phyloP scores from a whole-genome alignment of 2,329 filamentous ascomycete species.

The Cladosporium sp. region DNA sequence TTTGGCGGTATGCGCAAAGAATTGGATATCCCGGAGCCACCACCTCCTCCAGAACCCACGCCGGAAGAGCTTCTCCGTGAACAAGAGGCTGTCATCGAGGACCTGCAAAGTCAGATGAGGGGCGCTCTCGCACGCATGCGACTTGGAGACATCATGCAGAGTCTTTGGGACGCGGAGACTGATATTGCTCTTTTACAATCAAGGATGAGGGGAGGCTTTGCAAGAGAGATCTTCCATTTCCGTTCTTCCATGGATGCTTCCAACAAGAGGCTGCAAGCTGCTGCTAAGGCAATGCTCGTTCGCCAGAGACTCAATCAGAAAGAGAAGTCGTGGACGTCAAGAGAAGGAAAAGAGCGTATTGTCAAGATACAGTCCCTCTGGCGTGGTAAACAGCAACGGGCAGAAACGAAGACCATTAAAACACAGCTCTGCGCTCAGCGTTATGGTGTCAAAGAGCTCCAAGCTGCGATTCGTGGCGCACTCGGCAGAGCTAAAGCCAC shows the following conservation, averaged over 20 bases:
- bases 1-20: constrained; percentile 97
- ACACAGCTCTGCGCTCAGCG: constrained; percentile 42
- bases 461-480: constrained; percentile 46
- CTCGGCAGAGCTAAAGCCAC: constrained; percentile 52
- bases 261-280: constrained; percentile 74
- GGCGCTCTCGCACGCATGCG: constrained; percentile 74
- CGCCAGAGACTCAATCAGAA: constrained; percentile 60
- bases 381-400: constrained; percentile 57
- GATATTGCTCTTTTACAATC: constrained; percentile 78
- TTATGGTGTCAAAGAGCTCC: constrained; percentile 43
- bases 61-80: constrained; percentile 83
- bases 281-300: constrained; percentile 69
- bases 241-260: constrained; percentile 78
- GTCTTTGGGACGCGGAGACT: constrained; percentile 81
- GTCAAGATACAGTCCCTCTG: constrained; percentile 78
- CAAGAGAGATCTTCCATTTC: constrained; percentile 77
- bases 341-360: constrained; percentile 61
- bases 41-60: constrained; percentile 68
- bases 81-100: constrained; percentile 65
- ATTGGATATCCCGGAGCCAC: constrained; percentile 79
- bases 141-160: constrained; percentile 79
- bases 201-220: constrained; percentile 80
- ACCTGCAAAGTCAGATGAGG: constrained; percentile 81
- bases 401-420: constrained; percentile 44
- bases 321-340: constrained; percentile 63